Evolutionary conservation across 2,329 filamentous ascomycete species (phyloP), one percentile per base, ranked within the genome.

Genomic region (Ilyonectria sp.): DNA sequence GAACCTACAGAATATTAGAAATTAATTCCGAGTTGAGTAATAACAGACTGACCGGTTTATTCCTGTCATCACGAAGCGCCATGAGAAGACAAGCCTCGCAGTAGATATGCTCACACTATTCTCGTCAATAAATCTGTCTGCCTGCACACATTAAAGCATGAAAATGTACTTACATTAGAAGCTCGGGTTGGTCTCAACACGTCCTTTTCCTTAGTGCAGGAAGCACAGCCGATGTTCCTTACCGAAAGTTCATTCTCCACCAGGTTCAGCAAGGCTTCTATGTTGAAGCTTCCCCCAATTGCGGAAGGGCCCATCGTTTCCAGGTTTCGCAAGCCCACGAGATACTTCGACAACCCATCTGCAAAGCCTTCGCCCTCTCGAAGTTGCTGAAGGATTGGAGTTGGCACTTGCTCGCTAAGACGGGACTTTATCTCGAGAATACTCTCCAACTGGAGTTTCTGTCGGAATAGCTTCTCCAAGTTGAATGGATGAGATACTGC

Each of bases 91-190:
- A 83, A 0, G 4, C 2, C 0, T 2, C 1, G 60, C 81, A 83
- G 40, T 77, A 81, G 1, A 77, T 23, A 53, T 83, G 81, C 0
- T 68, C 63, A 31, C 82, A 83, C 81, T 81, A 11, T 17, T 1
- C 11, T 29, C 1, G 13, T 76, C 40, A 79, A 69, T 23, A 2
- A 6, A 3, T 4, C 3, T 2, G 11, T 6, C 2, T 21, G 9
- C 11, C 2, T 21, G 9, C 11, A 13, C 15, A 5, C 2, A 6
- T 21, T 15, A 2, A 13, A 3, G 13, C 11, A 19, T 49, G n/a
- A n/a, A 21, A 35, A 2, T 23, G 1, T 6, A 67, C 74, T 55
- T 54, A 77, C 73, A 13, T 40, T 26, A 0, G 2, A 21, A 1
- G 59, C 19, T 2, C 10, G 31, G 0, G 69, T 6, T 0, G 73